Evolutionary conservation across 1,139 yeast genomes (phyloP).

Genomic region (Lizanozyma gosingica): DNA sequence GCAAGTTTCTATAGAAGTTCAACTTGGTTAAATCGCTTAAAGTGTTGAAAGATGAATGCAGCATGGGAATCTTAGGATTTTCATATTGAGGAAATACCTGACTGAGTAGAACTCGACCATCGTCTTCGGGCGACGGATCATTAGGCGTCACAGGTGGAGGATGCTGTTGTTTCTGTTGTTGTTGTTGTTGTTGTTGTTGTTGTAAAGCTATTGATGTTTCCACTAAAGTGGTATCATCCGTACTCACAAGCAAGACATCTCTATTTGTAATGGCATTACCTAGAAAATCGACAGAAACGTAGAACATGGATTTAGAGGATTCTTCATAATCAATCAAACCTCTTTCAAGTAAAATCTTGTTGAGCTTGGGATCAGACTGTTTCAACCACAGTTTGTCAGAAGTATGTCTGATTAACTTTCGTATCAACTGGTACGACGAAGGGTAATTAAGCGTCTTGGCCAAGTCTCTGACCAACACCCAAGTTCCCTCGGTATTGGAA

Average conservation of each 20-base stretch:
- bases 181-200: too few species aligned
- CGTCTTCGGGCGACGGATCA: slow-evolving; percentile 6
- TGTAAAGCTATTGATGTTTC: background rate
- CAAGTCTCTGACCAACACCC: slow-evolving; percentile 24
- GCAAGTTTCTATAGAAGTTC: slow-evolving; percentile 24
- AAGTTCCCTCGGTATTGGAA: slow-evolving; percentile 5
- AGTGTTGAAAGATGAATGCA: slow-evolving; percentile 29
- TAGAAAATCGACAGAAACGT: slow-evolving; percentile 17
- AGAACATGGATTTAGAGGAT: slow-evolving; percentile 15
- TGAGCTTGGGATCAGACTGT: slow-evolving; percentile 15
- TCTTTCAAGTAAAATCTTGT: slow-evolving; percentile 14
- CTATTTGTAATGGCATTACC: slow-evolving; percentile 13
- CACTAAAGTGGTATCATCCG: slow-evolving; percentile 3
- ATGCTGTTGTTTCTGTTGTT: too few species aligned
- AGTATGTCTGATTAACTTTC: slow-evolving; percentile 17
- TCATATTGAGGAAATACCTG: slow-evolving; percentile 39
- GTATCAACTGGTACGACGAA: slow-evolving; percentile 34
- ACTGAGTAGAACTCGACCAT: slow-evolving; percentile 23
- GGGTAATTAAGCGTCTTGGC: slow-evolving; percentile 33
- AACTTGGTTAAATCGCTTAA: slow-evolving; percentile 27
- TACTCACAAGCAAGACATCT: slow-evolving; percentile 10
- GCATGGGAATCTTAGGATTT: slow-evolving; percentile 19
- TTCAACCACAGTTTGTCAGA: slow-evolving; percentile 14
- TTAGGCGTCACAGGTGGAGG: too few species aligned
- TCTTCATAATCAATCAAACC: slow-evolving; percentile 16